A percentile compares a stretch with the other conserved stretches of the same genome.
Conservation (phyloP, 345 rosid species). For the Nasturtium officinale region DNA sequence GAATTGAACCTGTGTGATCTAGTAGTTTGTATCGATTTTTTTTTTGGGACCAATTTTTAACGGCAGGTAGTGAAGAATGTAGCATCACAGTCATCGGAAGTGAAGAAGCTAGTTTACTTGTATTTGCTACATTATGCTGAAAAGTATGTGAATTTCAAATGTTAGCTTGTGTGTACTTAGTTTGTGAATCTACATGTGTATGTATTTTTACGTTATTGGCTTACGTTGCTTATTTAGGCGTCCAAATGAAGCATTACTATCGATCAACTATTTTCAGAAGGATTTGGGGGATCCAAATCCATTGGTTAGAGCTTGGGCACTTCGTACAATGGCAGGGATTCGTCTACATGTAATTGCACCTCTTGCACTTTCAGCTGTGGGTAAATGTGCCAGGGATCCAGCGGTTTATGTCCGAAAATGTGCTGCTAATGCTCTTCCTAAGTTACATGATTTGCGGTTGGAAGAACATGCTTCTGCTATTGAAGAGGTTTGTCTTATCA, state of each 20-base stretch:
- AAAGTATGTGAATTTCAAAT: conserved; percentile 54
- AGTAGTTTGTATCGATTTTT: neutral
- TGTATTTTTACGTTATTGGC: conserved; percentile 12
- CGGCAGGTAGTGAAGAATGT: conserved; percentile 93
- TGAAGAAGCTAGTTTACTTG: conserved; percentile 94
- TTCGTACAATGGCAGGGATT: conserved; percentile 96
- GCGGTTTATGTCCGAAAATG: conserved; percentile 91
- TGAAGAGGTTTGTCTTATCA: conserved; percentile 66
- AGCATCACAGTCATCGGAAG: conserved; percentile 91
- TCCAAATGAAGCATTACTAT: conserved; percentile 93
- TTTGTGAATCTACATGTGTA: neutral
- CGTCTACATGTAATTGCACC: conserved; percentile 88
- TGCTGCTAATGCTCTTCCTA: conserved; percentile 97
- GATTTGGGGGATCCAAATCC: conserved; percentile 97
- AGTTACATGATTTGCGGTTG: conserved; percentile 77
- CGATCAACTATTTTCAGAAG: conserved; percentile 91
- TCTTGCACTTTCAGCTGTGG: conserved; percentile 76
- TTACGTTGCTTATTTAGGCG: conserved; percentile 56
- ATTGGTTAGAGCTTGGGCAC: conserved; percentile 96
- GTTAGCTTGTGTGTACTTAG: neutral
- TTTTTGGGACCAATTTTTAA: neutral
- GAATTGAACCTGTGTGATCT: neutral
- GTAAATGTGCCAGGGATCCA: conserved; percentile 90
- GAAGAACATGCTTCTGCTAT: conserved; percentile 73
- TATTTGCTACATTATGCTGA: conserved; percentile 95